These are phyloP conservation scores for Agapanthus africanus DNA, from an alignment of 106 monocot genomes.

Conservation along the genomic window DNA sequence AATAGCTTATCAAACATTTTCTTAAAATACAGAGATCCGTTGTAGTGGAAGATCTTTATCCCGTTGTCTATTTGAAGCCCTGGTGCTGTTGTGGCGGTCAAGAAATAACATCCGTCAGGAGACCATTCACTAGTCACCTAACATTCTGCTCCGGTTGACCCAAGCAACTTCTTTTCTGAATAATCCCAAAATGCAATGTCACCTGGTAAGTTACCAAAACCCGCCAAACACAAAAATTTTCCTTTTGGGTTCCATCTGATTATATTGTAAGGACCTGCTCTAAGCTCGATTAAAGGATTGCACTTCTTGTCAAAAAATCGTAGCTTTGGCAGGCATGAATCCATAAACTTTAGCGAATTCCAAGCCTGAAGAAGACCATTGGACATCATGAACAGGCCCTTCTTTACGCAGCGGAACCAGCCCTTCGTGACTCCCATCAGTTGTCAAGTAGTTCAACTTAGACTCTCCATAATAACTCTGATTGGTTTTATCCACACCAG, in stretches of 20 bases:
- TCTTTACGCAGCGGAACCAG: conserved; percentile 90
- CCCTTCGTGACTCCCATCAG: conserved; percentile 83
- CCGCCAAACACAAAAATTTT: conserved; percentile 70
- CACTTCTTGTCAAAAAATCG: conserved; percentile 84
- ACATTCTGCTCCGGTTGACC: conserved; percentile 81
- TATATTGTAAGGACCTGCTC: conserved; percentile 88
- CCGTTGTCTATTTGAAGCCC: conserved; percentile 95
- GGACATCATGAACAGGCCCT: conserved; percentile 97
- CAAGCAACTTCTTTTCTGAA: conserved; percentile 72
- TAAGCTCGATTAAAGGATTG: conserved; percentile 75
- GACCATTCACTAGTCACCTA: conserved; percentile 98
- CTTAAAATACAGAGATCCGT: conserved; percentile 81
- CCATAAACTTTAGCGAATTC: conserved; percentile 97
- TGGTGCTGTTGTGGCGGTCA: conserved; percentile 98
- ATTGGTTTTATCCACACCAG: conserved; percentile 94
- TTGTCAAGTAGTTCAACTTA: conserved; percentile 86
- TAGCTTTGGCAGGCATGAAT: conserved; percentile 88
- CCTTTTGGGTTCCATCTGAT: conserved; percentile 97
- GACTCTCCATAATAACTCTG: conserved; percentile 99
- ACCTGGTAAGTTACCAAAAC: conserved; percentile 95
- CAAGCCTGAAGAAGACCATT: conserved; percentile 77
- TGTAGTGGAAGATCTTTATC: conserved; percentile 77
- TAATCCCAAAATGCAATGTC: conserved; percentile 98
- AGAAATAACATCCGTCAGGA: conserved; percentile 88
- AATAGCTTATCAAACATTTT: conserved; percentile 86